Percentiles rank a stretch among this genome's conserved stretches.
Conservation (phyloP, 2,329 filamentous ascomycete species). For the Diaporthe sp. region DNA sequence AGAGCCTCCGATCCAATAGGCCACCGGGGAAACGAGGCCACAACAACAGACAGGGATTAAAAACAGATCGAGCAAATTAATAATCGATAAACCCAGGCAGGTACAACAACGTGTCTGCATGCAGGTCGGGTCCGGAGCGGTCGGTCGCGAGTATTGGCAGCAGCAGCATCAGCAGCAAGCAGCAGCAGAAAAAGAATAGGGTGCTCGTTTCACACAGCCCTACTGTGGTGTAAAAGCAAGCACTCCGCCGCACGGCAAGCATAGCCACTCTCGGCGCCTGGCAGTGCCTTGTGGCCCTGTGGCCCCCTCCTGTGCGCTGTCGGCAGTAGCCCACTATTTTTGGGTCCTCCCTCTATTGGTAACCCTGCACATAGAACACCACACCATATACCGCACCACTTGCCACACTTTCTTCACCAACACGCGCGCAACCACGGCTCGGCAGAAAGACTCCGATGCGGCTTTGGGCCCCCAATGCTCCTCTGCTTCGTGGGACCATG, state of each 20-base stretch:
- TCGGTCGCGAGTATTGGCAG: background rate
- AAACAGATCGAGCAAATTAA: background rate
- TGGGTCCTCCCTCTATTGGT: conserved; percentile 1
- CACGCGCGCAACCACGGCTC: conserved; percentile 3
- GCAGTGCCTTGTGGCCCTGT: conserved; percentile 11
- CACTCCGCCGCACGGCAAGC: conserved; percentile 38
- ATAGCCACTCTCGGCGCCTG: conserved; percentile 31
- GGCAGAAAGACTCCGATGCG: conserved; percentile 32
- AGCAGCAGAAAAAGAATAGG: background rate
- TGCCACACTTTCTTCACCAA: background rate
- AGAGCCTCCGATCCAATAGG: conserved; percentile 21
- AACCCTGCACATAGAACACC: background rate
- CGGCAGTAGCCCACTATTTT: conserved; percentile 35
- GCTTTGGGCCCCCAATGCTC: conserved; percentile 26
- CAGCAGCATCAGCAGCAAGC: background rate
- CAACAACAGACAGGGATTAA: background rate
- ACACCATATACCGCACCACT: background rate
- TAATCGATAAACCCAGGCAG: conserved; percentile 1
- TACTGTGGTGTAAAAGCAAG: conserved; percentile 24
- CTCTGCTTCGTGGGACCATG: conserved; percentile 4
- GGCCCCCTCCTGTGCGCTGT: background rate
- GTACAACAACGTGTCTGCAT: conserved; percentile 31
- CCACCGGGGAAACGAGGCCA: background rate
- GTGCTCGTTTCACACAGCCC: conserved; percentile 35
- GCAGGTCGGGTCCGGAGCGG: conserved; percentile 17